Percentiles rank a stretch among this genome's conserved stretches.
Evolutionary conservation across 768 basidiomycete species (phyloP).

Genomic region (Clathrus columnatus): DNA sequence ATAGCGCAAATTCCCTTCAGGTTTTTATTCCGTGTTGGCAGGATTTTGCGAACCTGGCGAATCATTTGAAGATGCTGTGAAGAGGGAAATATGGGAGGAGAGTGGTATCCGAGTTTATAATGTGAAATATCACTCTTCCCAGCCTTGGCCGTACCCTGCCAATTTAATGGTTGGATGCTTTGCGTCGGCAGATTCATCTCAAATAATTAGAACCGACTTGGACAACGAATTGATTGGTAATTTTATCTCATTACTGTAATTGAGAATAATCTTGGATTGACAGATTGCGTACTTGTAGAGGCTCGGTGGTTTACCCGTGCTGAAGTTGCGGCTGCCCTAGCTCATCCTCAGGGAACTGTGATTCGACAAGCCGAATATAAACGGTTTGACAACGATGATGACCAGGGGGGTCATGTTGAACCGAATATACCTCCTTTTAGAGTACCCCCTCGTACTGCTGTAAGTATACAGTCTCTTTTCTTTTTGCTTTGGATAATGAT

Average conservation of each 20-base stretch:
- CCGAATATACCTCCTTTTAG: slow-evolving; percentile 47
- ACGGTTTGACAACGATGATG: slow-evolving; percentile 31
- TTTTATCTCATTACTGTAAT: slow-evolving; percentile 12
- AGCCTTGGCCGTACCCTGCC: slow-evolving; percentile 90
- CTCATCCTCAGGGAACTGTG: slow-evolving; percentile 42
- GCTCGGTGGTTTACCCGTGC: slow-evolving; percentile 82
- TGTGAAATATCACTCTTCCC: slow-evolving; percentile 75
- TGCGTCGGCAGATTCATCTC: slow-evolving; percentile 61
- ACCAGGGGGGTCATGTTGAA: slow-evolving; percentile 25
- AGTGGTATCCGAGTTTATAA: slow-evolving; percentile 84
- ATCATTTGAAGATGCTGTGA: slow-evolving; percentile 87
- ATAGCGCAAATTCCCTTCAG: slow-evolving; percentile 54
- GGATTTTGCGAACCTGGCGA: slow-evolving; percentile 96
- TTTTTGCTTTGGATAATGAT: too few relatives aligned
- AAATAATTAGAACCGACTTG: slow-evolving; percentile 74
- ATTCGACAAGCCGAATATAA: slow-evolving; percentile 44
- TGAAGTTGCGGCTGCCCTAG: slow-evolving; percentile 57
- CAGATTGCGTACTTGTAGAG: slow-evolving; percentile 36
- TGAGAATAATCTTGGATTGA: neutral
- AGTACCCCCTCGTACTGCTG: slow-evolving; percentile 64
- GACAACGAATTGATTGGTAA: slow-evolving; percentile 92
- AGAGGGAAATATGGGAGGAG: slow-evolving; percentile 93
- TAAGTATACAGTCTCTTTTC: neutral
- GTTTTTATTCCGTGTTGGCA: slow-evolving; percentile 81
- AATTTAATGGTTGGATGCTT: slow-evolving; percentile 90